These are phyloP conservation scores for Lentinula raphanica DNA, from an alignment of 768 basidiomycete genomes.

Conservation along the genomic window DNA sequence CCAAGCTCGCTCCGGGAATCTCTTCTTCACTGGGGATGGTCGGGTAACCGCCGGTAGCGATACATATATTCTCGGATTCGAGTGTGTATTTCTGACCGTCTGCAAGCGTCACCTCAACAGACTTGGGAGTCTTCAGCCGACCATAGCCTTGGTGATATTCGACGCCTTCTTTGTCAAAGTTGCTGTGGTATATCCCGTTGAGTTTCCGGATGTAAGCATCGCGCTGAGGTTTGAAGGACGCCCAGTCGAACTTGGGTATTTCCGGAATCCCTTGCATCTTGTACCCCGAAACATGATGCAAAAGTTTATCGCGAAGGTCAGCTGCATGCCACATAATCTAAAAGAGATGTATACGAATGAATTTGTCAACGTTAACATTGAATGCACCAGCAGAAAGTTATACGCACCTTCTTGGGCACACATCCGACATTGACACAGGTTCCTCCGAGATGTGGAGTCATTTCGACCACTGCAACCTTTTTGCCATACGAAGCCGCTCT, in stretches of 20 bases:
- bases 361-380: no score
- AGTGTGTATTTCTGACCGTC: constrained; percentile 71
- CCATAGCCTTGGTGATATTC: constrained; percentile 82
- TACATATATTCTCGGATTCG: constrained; percentile 68
- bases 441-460: constrained; percentile 71
- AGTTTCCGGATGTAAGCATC: constrained; percentile 91
- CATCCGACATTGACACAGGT: constrained; percentile 99
- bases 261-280: constrained; percentile 54
- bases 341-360: neutral
- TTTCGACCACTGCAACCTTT: constrained; percentile 88
- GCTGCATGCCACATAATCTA: constrained; percentile 99
- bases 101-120: constrained; percentile 66
- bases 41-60: constrained; percentile 87
- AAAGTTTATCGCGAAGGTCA: constrained; percentile 80
- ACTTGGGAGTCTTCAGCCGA: constrained; percentile 60
- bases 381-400: neutral
- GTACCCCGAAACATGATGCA: constrained; percentile 69
- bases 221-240: constrained; percentile 84
- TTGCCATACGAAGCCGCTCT: constrained; percentile 89
- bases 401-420: constrained; percentile 88
- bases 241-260: constrained; percentile 78
- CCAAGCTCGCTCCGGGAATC: constrained; percentile 87
- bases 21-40: constrained; percentile 69
- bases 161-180: constrained; percentile 82
- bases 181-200: constrained; percentile 88